Percentiles rank a stretch among this genome's conserved stretches.
Conservation (phyloP, 257 asterid species). For the Jasminum sambac region DNA sequence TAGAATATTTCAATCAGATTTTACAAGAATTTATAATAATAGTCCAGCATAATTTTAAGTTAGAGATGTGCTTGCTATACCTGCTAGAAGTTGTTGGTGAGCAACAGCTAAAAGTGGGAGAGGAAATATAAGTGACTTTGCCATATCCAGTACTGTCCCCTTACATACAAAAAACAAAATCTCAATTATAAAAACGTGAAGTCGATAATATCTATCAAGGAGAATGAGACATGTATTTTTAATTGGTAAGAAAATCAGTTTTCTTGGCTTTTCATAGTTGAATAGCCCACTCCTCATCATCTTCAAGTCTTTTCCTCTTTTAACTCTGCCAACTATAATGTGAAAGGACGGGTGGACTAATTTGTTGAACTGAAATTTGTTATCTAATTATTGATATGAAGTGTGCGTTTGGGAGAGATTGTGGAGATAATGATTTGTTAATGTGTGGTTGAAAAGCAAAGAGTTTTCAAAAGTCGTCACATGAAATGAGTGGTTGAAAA, state of each 20-base stretch:
- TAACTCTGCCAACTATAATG: neutral
- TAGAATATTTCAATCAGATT: neutral
- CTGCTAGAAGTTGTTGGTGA: conserved; percentile 95
- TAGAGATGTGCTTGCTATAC: conserved; percentile 33
- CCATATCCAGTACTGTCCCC: conserved; percentile 74
- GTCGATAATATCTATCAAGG: neutral
- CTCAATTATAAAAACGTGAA: conserved; percentile 17
- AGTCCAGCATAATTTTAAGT: conserved; percentile 7
- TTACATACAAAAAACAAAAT: conserved; percentile 34
- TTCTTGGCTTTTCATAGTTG: neutral
- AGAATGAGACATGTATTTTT: neutral
- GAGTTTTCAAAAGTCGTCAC: too few relatives aligned
- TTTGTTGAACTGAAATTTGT: neutral
- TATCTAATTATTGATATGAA: neutral
- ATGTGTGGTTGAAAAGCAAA: too few relatives aligned
- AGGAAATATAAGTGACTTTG: conserved; percentile 68
- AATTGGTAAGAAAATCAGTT: neutral
- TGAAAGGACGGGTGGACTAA: neutral
- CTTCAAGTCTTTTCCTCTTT: neutral
- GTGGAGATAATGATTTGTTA: too few relatives aligned
- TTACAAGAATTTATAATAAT: neutral
- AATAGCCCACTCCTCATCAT: neutral
- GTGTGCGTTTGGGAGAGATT: too few relatives aligned
- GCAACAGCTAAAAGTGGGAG: conserved; percentile 81
- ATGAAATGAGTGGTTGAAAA: too few relatives aligned